Percentiles rank a stretch among this genome's conserved stretches.
Conservation (phyloP, 2,329 filamentous ascomycete genomes). For the Scytalidium sp. region DNA sequence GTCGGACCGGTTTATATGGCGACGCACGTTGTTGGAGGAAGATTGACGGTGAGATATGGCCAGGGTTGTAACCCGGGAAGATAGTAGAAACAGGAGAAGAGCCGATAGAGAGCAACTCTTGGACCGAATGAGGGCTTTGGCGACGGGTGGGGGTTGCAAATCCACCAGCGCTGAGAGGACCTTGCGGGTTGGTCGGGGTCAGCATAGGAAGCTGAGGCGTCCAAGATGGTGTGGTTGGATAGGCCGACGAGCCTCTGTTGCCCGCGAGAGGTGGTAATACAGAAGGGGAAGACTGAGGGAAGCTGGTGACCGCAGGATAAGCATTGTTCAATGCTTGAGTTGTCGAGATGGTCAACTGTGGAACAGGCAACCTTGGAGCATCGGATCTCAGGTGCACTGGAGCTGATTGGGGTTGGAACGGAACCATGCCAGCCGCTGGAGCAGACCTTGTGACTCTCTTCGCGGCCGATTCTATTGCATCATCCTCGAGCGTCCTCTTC, state of each 20-base stretch:
- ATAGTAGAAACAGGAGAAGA: conserved; percentile 32
- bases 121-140: conserved; percentile 27
- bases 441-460: conserved; percentile 38
- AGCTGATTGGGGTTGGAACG: conserved; percentile 9
- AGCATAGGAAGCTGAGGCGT: conserved; percentile 36
- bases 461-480: conserved; percentile 49
- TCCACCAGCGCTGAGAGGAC: conserved; percentile 17
- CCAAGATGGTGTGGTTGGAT: conserved; percentile 51
- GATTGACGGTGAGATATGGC: conserved; percentile 69
- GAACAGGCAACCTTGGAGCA: conserved; percentile 61
- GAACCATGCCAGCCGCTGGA: neutral
- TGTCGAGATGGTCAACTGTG: conserved; percentile 57
- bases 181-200: conserved; percentile 22
- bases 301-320: conserved; percentile 14
- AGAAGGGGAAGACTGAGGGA: conserved; percentile 20
- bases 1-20: conserved; percentile 86
- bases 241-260: conserved; percentile 77
- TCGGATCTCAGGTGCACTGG: conserved; percentile 22
- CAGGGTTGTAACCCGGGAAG: conserved; percentile 45
- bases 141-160: conserved; percentile 31
- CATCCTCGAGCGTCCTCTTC: conserved; percentile 58
- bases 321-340: conserved; percentile 21
- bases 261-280: conserved; percentile 24
- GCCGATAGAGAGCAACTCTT: conserved; percentile 29
- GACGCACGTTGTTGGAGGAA: conserved; percentile 87